Base-by-base conservation (phyloP, 495 filamentous ascomycete species). In the Xylaria venustula region DNA sequence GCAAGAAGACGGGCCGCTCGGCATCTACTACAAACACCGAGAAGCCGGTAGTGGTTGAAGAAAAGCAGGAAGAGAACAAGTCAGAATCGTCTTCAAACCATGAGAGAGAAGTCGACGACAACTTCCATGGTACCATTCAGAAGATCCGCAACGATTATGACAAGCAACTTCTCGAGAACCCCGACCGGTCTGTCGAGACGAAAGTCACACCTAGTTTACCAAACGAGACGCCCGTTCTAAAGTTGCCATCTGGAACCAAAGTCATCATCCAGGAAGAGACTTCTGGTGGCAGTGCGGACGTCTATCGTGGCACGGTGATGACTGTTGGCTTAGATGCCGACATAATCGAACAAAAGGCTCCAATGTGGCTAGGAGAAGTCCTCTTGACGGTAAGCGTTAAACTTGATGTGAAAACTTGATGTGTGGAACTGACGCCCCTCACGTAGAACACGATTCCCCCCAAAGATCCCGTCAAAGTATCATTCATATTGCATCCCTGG, bases 241-340 rank as follows among this genome's bases (percentile, higher is more conserved):
- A 90, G 59, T 87, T 89, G 17, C 94, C 94, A 0, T 69, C 85
- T 19, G 83, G 84, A 19, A 96, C 91, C 17, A 90, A 87, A 22
- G 89, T 98, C 32, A 90, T 98, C 46, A 91, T 98, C 51, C 95
- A 98, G 71, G 94, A 98, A 70, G 95, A 98, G 68, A 88, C 89
- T 0, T 90, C 89, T 34, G 94, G 93, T 28, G 94, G 94, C 47
- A 93, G 92, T 49, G 89, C 90, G 25, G 94, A 98, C 77, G 77
- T 98, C 5, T 98, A 96, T 70, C 81, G 92, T 68, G 95, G 94
- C 1, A 95, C 86, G 6, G 89, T 97, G 12, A 90, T 81, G 41
- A 85, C 83, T 2, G 81, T 93, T 14, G 90, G 89, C 7, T 75
- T 83, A 48, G 91, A 96, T 62, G 88, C 89, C 28, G 90, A 95